Conservation (phyloP, 495 filamentous ascomycete species). For the Penicillium alfredii region DNA sequence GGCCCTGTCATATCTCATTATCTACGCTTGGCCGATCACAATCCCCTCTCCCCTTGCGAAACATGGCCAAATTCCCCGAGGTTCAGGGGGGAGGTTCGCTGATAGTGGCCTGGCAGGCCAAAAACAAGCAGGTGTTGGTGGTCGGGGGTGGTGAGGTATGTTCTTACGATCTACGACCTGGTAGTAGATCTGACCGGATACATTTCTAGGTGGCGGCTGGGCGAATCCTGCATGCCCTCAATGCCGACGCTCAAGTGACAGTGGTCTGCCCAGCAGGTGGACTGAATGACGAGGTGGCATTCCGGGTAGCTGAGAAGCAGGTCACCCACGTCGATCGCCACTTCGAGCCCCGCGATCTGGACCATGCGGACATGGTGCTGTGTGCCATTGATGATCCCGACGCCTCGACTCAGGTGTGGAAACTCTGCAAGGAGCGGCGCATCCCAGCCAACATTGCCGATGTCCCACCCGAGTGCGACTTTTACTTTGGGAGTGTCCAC, state of each 20-base stretch:
- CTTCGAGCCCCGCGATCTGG: slow-evolving; percentile 77
- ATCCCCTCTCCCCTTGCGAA: slow-evolving; percentile 12
- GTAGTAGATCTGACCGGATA: slow-evolving; percentile 6
- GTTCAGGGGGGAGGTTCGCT: slow-evolving; percentile 87
- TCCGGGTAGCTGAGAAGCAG: slow-evolving; percentile 66
- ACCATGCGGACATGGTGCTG: slow-evolving; percentile 77
- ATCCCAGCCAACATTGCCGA: slow-evolving; percentile 95
- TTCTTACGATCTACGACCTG: not conserved
- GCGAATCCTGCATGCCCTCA: slow-evolving; percentile 85
- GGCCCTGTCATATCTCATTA: slow-evolving; percentile 11
- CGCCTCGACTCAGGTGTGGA: slow-evolving; percentile 82
- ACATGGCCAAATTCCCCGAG: slow-evolving; percentile 66
- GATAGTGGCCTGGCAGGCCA: slow-evolving; percentile 91
- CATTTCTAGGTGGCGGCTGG: slow-evolving; percentile 78
- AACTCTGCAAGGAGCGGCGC: slow-evolving; percentile 75
- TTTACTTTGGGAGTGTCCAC: slow-evolving; percentile 95
- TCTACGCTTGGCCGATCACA: not conserved
- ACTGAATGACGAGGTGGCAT: slow-evolving; percentile 80
- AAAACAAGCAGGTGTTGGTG: slow-evolving; percentile 74
- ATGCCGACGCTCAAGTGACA: slow-evolving; percentile 87
- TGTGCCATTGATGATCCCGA: slow-evolving; percentile 88
- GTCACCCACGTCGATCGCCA: slow-evolving; percentile 72
- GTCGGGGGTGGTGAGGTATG: slow-evolving; percentile 89
- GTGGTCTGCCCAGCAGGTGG: slow-evolving; percentile 74
- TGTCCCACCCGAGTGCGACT: slow-evolving; percentile 94